Evolutionary conservation across 1,139 yeast genomes (phyloP).

Genomic region (Lodderomyces metapsilosis): DNA sequence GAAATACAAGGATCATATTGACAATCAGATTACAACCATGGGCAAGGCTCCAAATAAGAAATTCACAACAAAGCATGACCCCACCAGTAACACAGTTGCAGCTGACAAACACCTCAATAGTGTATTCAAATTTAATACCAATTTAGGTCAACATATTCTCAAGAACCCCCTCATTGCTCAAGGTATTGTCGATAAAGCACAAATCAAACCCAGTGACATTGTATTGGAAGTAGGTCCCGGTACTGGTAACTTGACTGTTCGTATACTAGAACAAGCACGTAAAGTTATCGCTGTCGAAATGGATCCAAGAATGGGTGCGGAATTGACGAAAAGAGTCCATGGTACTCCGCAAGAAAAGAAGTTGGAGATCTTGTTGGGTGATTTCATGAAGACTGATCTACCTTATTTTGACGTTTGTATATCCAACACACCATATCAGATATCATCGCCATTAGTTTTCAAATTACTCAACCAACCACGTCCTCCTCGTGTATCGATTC

Average conservation of each 20-base stretch:
- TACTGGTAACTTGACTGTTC: slow-evolving; percentile 95
- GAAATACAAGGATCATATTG: too few species aligned
- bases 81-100: slow-evolving; percentile 51
- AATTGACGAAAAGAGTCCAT: slow-evolving; percentile 93
- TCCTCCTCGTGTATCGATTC: slow-evolving; percentile 92
- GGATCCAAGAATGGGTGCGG: slow-evolving; percentile 99
- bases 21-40: slow-evolving; percentile 32
- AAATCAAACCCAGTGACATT: slow-evolving; percentile 84
- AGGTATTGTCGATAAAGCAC: slow-evolving; percentile 96
- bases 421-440: slow-evolving; percentile 96
- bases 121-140: slow-evolving; percentile 94
- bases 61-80: slow-evolving; percentile 41
- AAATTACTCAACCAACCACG: slow-evolving; percentile 85
- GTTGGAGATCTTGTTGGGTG: slow-evolving; percentile 88
- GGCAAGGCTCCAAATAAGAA: slow-evolving; percentile 56
- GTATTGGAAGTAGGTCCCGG: slow-evolving; percentile 99
- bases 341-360: slow-evolving; percentile 93
- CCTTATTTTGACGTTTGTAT: slow-evolving; percentile 96
- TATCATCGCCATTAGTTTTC: slow-evolving; percentile 94
- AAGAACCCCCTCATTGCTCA: slow-evolving; percentile 97
- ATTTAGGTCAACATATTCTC: slow-evolving; percentile 93
- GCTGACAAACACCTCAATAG: slow-evolving; percentile 73
- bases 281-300: slow-evolving; percentile 94
- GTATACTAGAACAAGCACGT: slow-evolving; percentile 87
- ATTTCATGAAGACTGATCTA: slow-evolving; percentile 91